A percentile compares a stretch with the other conserved stretches of the same genome.
phyloP scores from a whole-genome alignment of 1,139 yeast genomes.

The Nakaseomyces glabratus region DNA sequence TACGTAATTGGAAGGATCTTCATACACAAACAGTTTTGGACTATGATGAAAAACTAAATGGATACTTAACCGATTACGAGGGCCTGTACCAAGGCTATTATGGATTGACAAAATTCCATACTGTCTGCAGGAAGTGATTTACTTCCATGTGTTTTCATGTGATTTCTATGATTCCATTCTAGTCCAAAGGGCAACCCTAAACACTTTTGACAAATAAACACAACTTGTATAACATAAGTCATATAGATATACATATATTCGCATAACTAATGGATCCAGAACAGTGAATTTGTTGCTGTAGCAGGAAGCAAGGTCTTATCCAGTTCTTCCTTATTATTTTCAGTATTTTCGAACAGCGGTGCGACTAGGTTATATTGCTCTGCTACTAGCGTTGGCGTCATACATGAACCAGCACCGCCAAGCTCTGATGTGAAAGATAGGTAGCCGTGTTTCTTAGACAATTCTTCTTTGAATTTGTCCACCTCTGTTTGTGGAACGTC shows the following conservation, averaged over 20 bases:
- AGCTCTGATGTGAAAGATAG: conserved; percentile 74
- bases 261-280: conserved; percentile 4
- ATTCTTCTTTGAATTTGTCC: conserved; percentile 28
- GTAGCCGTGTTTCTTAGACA: conserved; percentile 44
- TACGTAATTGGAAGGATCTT: conserved; percentile 58
- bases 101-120: conserved; percentile 45
- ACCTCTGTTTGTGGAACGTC: conserved; percentile 36
- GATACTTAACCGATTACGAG: conserved; percentile 53
- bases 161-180: too few species aligned
- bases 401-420: conserved; percentile 76
- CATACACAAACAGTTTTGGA: conserved; percentile 28
- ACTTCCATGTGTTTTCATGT: too few species aligned
- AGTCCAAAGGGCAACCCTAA: too few species aligned
- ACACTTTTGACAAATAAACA: too few species aligned
- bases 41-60: conserved; percentile 32
- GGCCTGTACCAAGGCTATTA: conserved; percentile 74
- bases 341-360: conserved; percentile 4
- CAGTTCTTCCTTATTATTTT: conserved; percentile 5
- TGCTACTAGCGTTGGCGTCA: not conserved
- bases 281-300: not conserved
- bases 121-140: conserved; percentile 10
- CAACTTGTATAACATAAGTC: too few species aligned
- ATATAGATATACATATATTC: too few species aligned
- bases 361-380: not conserved
- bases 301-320: conserved; percentile 7